Evolutionary conservation across 2,329 filamentous ascomycete genomes (phyloP), one percentile per base, ranked within the genome.

Genomic region (Mollisiaceae sp.): DNA sequence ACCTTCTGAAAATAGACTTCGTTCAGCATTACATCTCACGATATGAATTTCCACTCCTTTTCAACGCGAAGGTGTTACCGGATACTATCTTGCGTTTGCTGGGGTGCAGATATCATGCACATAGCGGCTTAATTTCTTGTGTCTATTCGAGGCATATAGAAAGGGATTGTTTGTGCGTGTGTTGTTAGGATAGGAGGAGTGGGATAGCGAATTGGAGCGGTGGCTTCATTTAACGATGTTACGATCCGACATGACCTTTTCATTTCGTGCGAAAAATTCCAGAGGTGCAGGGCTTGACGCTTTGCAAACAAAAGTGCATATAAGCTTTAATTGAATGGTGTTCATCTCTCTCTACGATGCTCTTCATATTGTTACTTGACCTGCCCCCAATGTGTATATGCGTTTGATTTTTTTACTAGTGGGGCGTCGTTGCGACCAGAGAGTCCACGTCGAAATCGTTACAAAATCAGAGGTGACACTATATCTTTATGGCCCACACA

Each of bases 1-100:
- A 85, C 82, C 57, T 86, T 85, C 73, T 86, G 54, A 68, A 61
- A 56, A 66, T 70, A 67, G 65, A 67, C 32, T 67, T 65, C 59
- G 60, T 67, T 65, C 59, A 54, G 55, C 39, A 55, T 64, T 54
- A 54, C 62, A 66, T 69, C 67, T 69, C 67, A 59, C 65, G 65
- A 69, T 67, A 59, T 24, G 41, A 52, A 50, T 43, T 65, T 58
- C 52, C 22, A 15, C 22, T 63, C 24, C 43, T 54, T 52, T 50
- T 47, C 20, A 50, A 18, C 24, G 22, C 56, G 15, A 35, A 24
- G 59, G 47, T 65, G 63, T 61, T 62, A 65, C 63, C 57, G 63
- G 63, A 57, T 65, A 61, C 38, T 54, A 65, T 65, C 59, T 62
- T 45, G 32, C 35, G 22, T 62, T 58, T 24, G 4, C 38, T 32